Percentiles rank a stretch among this genome's conserved stretches.
These are phyloP conservation scores for Nemania abortiva DNA, from an alignment of 2,329 filamentous ascomycete genomes.

Conservation along the genomic window DNA sequence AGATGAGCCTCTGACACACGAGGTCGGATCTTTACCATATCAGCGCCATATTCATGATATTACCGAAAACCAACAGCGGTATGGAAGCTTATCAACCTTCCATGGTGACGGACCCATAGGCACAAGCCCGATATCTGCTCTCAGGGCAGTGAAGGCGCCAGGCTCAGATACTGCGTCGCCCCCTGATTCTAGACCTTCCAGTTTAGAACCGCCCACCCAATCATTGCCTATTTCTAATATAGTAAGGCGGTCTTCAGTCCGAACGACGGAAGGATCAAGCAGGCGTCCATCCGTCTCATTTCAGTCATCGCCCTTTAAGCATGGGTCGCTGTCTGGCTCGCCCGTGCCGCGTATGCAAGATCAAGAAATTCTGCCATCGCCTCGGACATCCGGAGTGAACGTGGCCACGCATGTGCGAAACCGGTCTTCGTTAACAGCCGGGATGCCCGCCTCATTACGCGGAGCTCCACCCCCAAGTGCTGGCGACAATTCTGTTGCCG, in stretches of 20 bases:
- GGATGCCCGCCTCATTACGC: constrained; percentile 79
- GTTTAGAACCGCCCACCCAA: constrained; percentile 60
- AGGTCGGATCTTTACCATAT: constrained; percentile 81
- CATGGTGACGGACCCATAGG: constrained; percentile 82
- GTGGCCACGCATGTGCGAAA: constrained; percentile 72
- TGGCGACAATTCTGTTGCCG: constrained; percentile 74
- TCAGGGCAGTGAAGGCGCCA: constrained; percentile 74
- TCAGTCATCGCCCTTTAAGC: constrained; percentile 85
- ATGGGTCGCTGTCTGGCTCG: constrained; percentile 91
- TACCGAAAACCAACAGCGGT: constrained; percentile 79
- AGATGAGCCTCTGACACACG: constrained; percentile 55
- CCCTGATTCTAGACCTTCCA: constrained; percentile 62
- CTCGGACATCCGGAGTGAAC: constrained; percentile 62
- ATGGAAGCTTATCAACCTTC: constrained; percentile 91
- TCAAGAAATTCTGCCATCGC: constrained; percentile 66
- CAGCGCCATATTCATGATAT: constrained; percentile 62
- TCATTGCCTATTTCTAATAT: constrained; percentile 65
- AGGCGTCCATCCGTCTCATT: constrained; percentile 89
- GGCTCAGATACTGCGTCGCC: constrained; percentile 74
- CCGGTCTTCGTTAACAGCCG: constrained; percentile 78
- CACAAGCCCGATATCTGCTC: constrained; percentile 86
- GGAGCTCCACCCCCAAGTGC: constrained; percentile 71
- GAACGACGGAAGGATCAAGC: constrained; percentile 65
- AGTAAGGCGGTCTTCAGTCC: constrained; percentile 54
- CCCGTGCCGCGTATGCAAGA: constrained; percentile 69